Evolutionary conservation across 1,284 basidiomycete genomes (phyloP), one percentile per base, ranked within the genome.

Genomic region (Ustilago cynodontis): DNA sequence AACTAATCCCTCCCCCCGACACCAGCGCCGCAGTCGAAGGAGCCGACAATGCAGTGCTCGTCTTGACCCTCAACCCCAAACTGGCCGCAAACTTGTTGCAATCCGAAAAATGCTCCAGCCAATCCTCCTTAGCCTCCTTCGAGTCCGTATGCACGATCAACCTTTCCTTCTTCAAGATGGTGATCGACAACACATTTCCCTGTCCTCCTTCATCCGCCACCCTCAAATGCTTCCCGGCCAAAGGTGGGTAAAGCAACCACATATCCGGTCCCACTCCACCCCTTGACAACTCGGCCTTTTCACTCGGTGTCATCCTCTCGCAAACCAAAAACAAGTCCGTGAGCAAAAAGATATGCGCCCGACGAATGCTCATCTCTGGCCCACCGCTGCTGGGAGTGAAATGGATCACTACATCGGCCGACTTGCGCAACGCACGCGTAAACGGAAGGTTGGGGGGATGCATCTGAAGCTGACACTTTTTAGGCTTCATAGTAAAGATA

Each of bases 401-500:
- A 69, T 90, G 90, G 68, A 98, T 90, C 51, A 90, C 87, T 20
- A 92, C 92, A 81, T 93, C 92, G 45, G 90, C 88, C 0, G 93
- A 92, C 24, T 92, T 89, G 56, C 93, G 91, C 72, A 98, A 82
- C 83, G 91, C 89, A 58, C 96, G 92, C n/a, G 89, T 89, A 86
- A 93, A 98, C 16, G 92, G 90, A 35, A 98, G 89, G 18, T 88
- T 88, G 2, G 94, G 91, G 1, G 95, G 93, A 43, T 90, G 88
- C 87, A 99, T 95, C 88, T 98, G 95, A 57, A 99, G 88, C 76
- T 92, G 93, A 77, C 97, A 95, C 88, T 76, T 78, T 90, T 95
- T 95, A 4, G 93, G 92, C 80, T 91, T 90, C 95, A 99, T 96
- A 1, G 94, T 93, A 86, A 99, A 99, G 52, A 99, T 92, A 86